phyloP scores from a whole-genome alignment of 768 basidiomycete species.

The Asterophora parasitica region DNA sequence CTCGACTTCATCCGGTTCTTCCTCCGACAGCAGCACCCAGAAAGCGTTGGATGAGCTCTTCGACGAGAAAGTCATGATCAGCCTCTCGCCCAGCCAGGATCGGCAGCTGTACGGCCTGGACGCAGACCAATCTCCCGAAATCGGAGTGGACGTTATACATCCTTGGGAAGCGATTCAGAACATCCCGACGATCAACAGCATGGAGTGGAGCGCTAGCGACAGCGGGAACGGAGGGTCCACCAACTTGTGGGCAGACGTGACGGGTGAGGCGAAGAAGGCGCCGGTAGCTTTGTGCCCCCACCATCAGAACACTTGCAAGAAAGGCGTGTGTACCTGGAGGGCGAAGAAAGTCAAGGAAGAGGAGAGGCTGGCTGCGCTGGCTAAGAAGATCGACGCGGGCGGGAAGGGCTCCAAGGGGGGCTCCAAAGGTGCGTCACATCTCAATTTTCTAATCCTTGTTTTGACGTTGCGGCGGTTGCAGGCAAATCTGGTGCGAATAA shows the following conservation, averaged over 20 bases:
- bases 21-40: conserved; percentile 1
- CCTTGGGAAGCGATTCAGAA: conserved; percentile 18
- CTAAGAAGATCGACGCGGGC: conserved; percentile 8
- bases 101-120: conserved; percentile 16
- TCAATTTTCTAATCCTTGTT: not conserved
- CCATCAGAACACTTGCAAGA: conserved; percentile 29
- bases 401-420: conserved; percentile 1
- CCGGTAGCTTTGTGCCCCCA: conserved; percentile 23
- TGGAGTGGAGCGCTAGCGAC: conserved; percentile 1
- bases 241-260: conserved; percentile 24
- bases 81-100: conserved; percentile 24
- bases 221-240: conserved; percentile 2
- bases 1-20: conserved; percentile 7
- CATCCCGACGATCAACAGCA: conserved; percentile 1
- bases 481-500: conserved; percentile 4
- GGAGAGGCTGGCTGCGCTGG: conserved; percentile 11
- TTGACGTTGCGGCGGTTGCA: not conserved
- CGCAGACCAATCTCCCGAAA: conserved; percentile 12
- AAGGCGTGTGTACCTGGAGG: conserved; percentile 32
- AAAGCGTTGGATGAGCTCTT: conserved; percentile 7
- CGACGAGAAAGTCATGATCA: conserved; percentile 16
- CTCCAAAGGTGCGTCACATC: not conserved
- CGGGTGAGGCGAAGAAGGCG: conserved; percentile 8
- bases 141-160: conserved; percentile 18
- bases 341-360: conserved; percentile 23